Base-by-base conservation (phyloP, 2,329 filamentous ascomycete species). In the Aspergillus terreus region DNA sequence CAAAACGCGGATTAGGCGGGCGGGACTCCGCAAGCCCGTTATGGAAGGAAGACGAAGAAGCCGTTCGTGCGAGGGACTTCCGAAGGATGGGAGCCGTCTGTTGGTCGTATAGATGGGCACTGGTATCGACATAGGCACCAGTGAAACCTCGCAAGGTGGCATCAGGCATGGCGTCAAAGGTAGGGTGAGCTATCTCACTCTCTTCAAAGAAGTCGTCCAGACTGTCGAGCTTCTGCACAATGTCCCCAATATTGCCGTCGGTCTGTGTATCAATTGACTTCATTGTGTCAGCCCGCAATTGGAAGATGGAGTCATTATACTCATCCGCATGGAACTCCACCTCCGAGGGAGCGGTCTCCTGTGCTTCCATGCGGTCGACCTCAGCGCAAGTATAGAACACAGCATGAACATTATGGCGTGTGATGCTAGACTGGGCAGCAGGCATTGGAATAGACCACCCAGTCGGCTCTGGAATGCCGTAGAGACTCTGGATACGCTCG, bases 371-470 rank as follows among this genome's bases (percentile, higher is more conserved):
- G 21, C 75, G 75, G 47, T 82, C 79, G 4, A 82, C 78, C 55
- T 83, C 87, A 48, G 90, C 87, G 64, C 92, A 96, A 58, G 92
- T 95, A 71, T 96, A 96, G 71, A 96, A 97, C 0, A 94, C 92
- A 0, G 92, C 90, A 68, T 97, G 92, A 2, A 99, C 94, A 62
- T 99, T 99, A 52, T 86, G 83, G 51, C 94, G 82, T 4, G 94
- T 97, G 32, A 85, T 83, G 49, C 87, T 86, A 0, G 92, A 94
- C 74, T 96, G 92, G 50, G 88, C 87, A 0, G 92, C 92, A 14
- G 94, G 94, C 67, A 95, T 84, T 0, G 94, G 92, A 42, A 99
- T 90, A 0, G 94, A 94, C 94, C 94, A 99, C 2, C 94, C 94
- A 14, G 90, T 94, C 19, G 91, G 86, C 67, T 97, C 92, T 0